Conservation (phyloP, 2,329 filamentous ascomycete species). For the Arthrobotrys pseudoclavata region DNA sequence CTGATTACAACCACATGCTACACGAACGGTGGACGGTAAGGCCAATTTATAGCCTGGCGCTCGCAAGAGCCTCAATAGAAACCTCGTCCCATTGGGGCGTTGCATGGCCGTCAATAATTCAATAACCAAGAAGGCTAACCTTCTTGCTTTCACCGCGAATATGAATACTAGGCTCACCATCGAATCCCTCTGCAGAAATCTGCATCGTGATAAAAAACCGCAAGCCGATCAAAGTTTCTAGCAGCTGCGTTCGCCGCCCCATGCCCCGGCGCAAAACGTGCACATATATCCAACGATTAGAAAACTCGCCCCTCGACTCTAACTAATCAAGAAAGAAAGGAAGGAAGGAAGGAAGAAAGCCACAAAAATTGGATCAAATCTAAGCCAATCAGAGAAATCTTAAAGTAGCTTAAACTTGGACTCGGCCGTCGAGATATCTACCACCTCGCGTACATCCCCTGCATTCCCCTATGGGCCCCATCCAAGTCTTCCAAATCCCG, state of each 20-base stretch:
- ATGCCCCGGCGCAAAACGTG: neutral
- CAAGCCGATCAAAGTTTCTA: neutral
- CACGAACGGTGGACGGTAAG: neutral
- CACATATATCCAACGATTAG: neutral
- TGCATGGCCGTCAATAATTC: neutral
- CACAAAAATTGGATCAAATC: neutral
- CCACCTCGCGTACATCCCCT: constrained; percentile 1
- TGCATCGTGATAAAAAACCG: neutral
- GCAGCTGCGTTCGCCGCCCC: constrained; percentile 16
- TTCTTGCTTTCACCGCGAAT: neutral
- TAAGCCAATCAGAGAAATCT: neutral
- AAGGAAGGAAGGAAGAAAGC: neutral
- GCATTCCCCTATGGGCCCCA: constrained; percentile 12
- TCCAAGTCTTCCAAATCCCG: neutral
- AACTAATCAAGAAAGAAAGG: neutral
- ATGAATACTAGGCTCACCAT: neutral
- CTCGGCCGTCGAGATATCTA: neutral
- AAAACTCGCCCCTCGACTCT: neutral
- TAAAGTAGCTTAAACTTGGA: neutral
- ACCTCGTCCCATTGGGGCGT: neutral
- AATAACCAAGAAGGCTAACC: neutral
- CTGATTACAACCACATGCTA: too few species aligned
- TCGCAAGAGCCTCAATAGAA: neutral
- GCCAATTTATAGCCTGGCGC: constrained; percentile 1
- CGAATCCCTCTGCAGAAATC: neutral